These are phyloP conservation scores for Coffea humblotiana DNA, from an alignment of 305 asterid genomes.

Conservation along the genomic window DNA sequence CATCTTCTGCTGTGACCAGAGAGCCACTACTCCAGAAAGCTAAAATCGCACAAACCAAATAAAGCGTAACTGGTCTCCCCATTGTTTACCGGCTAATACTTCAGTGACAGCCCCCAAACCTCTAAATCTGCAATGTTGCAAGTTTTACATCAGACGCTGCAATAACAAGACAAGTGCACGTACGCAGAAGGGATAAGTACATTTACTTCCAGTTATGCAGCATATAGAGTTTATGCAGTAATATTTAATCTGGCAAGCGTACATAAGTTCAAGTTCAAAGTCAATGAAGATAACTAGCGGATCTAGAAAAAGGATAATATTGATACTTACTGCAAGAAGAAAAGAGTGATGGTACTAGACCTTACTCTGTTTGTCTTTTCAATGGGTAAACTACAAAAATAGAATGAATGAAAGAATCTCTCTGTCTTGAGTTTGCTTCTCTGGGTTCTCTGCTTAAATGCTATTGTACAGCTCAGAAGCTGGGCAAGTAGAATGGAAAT, in stretches of 20 bases:
- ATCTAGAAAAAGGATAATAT: background rate
- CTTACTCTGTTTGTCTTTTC: background rate
- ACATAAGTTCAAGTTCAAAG: background rate
- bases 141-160: conserved; percentile 5
- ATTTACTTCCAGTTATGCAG: background rate
- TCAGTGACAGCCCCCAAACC: conserved; percentile 19
- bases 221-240: too few species aligned
- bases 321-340: background rate
- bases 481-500: background rate
- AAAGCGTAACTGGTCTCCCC: conserved; percentile 42
- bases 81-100: conserved; percentile 27
- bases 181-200: background rate
- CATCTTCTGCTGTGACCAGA: conserved; percentile 72
- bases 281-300: conserved; percentile 4
- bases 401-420: conserved; percentile 37
- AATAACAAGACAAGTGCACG: background rate
- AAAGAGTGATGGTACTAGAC: background rate
- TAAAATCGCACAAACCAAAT: conserved; percentile 37
- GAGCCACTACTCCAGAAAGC: conserved; percentile 39
- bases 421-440: background rate
- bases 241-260: background rate
- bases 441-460: background rate
- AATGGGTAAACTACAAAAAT: background rate
- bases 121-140: conserved; percentile 25
- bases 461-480: background rate